Evolutionary conservation across 371 early-diverging fungal genomes (phyloP).

Genomic region (Mortierella sp.): DNA sequence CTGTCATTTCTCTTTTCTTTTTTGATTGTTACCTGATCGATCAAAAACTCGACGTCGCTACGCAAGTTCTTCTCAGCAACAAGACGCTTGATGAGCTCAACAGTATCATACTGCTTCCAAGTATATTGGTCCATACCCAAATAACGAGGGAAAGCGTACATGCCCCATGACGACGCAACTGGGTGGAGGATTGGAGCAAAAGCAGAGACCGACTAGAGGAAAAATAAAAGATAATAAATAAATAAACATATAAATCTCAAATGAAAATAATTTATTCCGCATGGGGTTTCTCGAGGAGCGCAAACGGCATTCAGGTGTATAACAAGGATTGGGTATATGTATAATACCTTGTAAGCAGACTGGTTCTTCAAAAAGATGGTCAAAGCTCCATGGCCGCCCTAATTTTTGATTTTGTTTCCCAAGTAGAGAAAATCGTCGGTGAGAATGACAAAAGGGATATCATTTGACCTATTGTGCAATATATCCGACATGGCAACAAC

Average conservation of each 20-base stretch:
- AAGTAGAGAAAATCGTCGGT: neutral
- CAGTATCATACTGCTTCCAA: slow-evolving; percentile 84
- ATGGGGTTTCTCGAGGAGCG: neutral
- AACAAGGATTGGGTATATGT: neutral
- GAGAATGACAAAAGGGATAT: neutral
- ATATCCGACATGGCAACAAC: no score
- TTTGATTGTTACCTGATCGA: slow-evolving; percentile 58
- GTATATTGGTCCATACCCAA: slow-evolving; percentile 71
- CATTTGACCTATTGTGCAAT: neutral
- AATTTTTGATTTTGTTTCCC: neutral
- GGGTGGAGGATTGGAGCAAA: slow-evolving; percentile 89
- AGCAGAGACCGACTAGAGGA: slow-evolving; percentile 76
- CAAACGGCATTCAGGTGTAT: neutral
- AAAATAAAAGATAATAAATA: neutral
- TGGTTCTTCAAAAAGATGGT: slow-evolving; percentile 79
- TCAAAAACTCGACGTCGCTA: slow-evolving; percentile 53
- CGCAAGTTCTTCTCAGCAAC: slow-evolving; percentile 30
- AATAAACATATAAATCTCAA: neutral
- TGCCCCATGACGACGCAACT: slow-evolving; percentile 80
- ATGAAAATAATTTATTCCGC: neutral
- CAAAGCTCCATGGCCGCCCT: slow-evolving; percentile 95
- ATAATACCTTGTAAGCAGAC: slow-evolving; percentile 65
- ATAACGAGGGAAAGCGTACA: slow-evolving; percentile 82
- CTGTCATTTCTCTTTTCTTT: neutral
- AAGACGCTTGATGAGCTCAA: slow-evolving; percentile 69